phyloP scores from a whole-genome alignment of 371 early-diverging fungal species.

The Mucor velutinosus region DNA sequence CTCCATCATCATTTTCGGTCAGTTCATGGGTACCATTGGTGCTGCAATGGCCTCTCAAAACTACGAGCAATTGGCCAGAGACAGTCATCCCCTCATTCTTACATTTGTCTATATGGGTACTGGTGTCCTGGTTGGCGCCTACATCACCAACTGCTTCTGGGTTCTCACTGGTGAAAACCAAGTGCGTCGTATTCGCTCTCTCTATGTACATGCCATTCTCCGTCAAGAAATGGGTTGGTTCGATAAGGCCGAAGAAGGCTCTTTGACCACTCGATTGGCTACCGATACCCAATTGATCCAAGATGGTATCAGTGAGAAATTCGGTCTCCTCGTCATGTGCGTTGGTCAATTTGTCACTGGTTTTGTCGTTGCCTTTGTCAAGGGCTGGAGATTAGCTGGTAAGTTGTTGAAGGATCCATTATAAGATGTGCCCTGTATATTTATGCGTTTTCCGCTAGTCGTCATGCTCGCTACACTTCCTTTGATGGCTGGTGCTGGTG shows the following conservation, averaged over 20 bases:
- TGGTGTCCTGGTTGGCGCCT: slow-evolving; percentile 37
- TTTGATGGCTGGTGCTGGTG: slow-evolving; percentile 52
- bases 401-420: not conserved
- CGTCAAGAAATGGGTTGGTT: slow-evolving; percentile 94
- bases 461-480: slow-evolving; percentile 80
- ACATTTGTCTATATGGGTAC: slow-evolving; percentile 56
- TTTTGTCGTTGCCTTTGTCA: slow-evolving; percentile 83
- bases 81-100: slow-evolving; percentile 26
- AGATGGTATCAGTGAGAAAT: slow-evolving; percentile 89
- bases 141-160: slow-evolving; percentile 43
- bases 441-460: slow-evolving; percentile 5
- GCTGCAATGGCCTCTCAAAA: slow-evolving; percentile 5
- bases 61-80: slow-evolving; percentile 10
- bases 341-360: slow-evolving; percentile 83
- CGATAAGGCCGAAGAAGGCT: slow-evolving; percentile 73
- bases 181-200: slow-evolving; percentile 41
- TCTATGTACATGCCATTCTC: slow-evolving; percentile 77
- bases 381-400: slow-evolving; percentile 80
- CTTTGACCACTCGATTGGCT: slow-evolving; percentile 76
- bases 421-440: not conserved
- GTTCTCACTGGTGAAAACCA: slow-evolving; percentile 44
- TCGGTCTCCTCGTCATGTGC: slow-evolving; percentile 70
- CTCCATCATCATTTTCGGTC: slow-evolving; percentile 45
- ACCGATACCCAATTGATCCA: slow-evolving; percentile 80
- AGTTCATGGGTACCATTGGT: slow-evolving; percentile 35